Percentiles rank a stretch among this genome's conserved stretches.
phyloP scores from a whole-genome alignment of 208 protist species.

The Tritrichomonas musculus region DNA sequence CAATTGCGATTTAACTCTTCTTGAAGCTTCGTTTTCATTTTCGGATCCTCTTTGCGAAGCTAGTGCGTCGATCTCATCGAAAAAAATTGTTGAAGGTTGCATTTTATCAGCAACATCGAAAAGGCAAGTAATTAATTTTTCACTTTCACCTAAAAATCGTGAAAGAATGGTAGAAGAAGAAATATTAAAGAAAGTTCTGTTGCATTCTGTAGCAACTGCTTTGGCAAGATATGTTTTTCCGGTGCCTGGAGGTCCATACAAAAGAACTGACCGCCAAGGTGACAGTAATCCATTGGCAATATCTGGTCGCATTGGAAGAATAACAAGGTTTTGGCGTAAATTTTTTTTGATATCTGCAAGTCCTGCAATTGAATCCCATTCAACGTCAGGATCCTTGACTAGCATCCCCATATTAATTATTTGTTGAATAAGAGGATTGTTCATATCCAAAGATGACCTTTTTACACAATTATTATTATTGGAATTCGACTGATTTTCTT shows the following conservation, averaged over 20 bases:
- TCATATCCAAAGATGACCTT: no score
- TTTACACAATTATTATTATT: no score
- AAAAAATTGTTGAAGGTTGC: slow-evolving; percentile 68
- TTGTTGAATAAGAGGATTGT: not conserved
- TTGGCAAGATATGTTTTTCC: slow-evolving; percentile 61
- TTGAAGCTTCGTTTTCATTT: slow-evolving; percentile 47
- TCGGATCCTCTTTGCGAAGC: slow-evolving; percentile 33
- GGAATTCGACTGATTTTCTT: no score
- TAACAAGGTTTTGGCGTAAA: slow-evolving; percentile 57
- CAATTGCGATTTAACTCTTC: slow-evolving; percentile 51
- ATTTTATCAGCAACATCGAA: slow-evolving; percentile 63
- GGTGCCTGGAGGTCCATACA: slow-evolving; percentile 50
- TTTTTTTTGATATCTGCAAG: slow-evolving; percentile 49
- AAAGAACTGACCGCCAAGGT: slow-evolving; percentile 44
- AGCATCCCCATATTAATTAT: not conserved
- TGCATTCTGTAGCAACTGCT: slow-evolving; percentile 61
- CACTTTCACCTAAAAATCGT: slow-evolving; percentile 65
- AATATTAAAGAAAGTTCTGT: slow-evolving; percentile 66
- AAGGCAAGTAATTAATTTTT: slow-evolving; percentile 66
- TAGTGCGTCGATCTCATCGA: slow-evolving; percentile 62
- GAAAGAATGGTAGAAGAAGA: slow-evolving; percentile 64
- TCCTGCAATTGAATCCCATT: not conserved
- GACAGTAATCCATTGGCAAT: slow-evolving; percentile 51
- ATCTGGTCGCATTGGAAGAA: slow-evolving; percentile 57
- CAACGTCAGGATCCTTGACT: not conserved